Base-by-base conservation (phyloP, 768 basidiomycete genomes). In the Tulasnella sp. region DNA sequence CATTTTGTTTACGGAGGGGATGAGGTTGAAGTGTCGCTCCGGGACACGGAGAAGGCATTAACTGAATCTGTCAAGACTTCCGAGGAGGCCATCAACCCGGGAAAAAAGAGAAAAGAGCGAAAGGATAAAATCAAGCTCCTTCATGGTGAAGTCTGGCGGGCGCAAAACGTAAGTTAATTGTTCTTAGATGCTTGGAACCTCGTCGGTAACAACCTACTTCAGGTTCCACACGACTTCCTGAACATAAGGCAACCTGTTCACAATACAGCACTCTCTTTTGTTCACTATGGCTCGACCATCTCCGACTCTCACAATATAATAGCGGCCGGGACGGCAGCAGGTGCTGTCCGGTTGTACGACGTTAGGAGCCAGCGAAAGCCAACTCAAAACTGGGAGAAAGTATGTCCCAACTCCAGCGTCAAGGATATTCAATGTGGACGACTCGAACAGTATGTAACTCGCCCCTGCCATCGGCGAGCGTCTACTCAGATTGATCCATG, bases 1-100 rank as follows among this genome's bases (percentile, higher is more conserved):
- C 84, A 84, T 0, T 94, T 95, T 80, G 85, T 88, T 1, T 94
- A 93, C 74, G 93, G 89, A 14, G 93, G 93, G 2, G 88, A 94
- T 74, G 93, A 95, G 79, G 91, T 95, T 19, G 90, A 93, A 72
- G 78, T 91, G 1, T 94, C 92, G 1, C 77, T 94, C 3, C 95
- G 93, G 93, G 82, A 90, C 77, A 84, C 85, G 7, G 89, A 92
- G 76, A 75, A 83, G 79, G 77, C 91, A 80, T 83, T 86, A 78
- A 74, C 77, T 63, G 39, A 62, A 11, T 32, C 69, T 5, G 19
- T 34, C 32, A n/a, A 67, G 47, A 29, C 63, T 19, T 29, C 64
- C n/a, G 65, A 62, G 34, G 67, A 74, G 14, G 71, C 16, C 8
- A 22, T 26, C 32, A 71, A 36, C 8, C 39, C 76, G 68, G 76